Conservation (phyloP, 441 rosid genomes). For the Eruca vesicaria region DNA sequence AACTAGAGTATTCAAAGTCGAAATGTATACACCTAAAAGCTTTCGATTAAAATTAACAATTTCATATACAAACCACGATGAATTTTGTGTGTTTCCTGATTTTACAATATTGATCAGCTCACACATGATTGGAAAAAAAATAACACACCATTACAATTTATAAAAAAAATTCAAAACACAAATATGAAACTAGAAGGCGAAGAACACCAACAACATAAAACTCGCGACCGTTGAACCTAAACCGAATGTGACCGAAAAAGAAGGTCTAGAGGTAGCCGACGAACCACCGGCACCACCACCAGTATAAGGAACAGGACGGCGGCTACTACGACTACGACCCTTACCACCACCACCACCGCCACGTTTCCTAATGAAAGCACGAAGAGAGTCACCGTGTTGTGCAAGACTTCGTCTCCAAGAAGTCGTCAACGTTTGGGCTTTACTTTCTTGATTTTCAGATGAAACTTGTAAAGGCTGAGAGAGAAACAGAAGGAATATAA, state of each 20-base stretch:
- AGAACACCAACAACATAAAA: neutral
- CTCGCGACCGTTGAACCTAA: neutral
- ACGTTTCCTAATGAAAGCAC: slow-evolving; percentile 17
- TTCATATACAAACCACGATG: neutral
- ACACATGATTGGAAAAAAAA: neutral
- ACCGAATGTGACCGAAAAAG: neutral
- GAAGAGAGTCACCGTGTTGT: slow-evolving; percentile 5
- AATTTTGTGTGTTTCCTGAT: neutral
- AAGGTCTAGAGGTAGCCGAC: slow-evolving; percentile 7
- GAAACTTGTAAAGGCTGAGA: neutral
- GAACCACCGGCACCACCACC: slow-evolving; percentile 17
- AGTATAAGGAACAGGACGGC: neutral
- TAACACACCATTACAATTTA: neutral
- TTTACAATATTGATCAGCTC: neutral
- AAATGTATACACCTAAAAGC: neutral
- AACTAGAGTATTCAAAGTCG: neutral
- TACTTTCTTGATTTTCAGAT: slow-evolving; percentile 4
- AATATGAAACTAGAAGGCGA: neutral
- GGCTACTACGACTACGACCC: neutral
- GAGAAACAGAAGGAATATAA: neutral
- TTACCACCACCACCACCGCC: neutral
- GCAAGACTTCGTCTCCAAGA: neutral
- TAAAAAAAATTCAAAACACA: neutral
- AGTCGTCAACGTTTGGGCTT: neutral
- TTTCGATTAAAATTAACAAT: neutral